Conservation (phyloP, 495 filamentous ascomycete species). For the Antarctomyces pellizariae region DNA sequence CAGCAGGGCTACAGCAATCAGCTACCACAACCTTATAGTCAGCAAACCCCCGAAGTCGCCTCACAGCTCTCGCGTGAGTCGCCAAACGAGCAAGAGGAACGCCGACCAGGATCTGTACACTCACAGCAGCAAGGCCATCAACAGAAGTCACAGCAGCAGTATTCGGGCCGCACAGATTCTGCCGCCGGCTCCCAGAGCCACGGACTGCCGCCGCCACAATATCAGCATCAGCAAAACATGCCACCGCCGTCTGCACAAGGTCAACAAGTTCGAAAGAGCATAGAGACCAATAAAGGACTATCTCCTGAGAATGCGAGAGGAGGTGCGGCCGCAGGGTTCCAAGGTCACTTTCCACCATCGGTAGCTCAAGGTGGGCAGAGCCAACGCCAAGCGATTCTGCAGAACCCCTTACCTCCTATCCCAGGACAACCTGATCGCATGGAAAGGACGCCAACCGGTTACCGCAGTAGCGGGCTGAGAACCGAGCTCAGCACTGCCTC, state of each 20-base stretch:
- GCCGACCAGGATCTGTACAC: conserved; percentile 16
- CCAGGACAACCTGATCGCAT: conserved; percentile 15
- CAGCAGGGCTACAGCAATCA: conserved; percentile 17
- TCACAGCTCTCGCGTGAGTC: conserved; percentile 42
- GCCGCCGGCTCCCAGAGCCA: conserved; percentile 10
- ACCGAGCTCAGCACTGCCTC: conserved; percentile 7
- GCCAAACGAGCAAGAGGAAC: conserved; percentile 17
- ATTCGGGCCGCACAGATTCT: conserved; percentile 15
- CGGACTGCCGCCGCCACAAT: conserved; percentile 16
- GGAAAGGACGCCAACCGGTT: conserved; percentile 16
- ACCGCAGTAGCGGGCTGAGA: conserved; percentile 7
- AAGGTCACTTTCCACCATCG: conserved; percentile 23
- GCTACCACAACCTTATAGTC: conserved; percentile 11
- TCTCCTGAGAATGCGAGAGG: conserved; percentile 12
- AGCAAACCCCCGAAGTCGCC: conserved; percentile 25
- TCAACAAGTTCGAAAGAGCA: conserved; percentile 20
- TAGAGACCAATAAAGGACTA: conserved; percentile 19
- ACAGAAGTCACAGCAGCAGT: conserved; percentile 16
- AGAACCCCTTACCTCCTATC: conserved; percentile 15
- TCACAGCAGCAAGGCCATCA: conserved; percentile 17
- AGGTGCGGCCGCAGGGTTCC: conserved; percentile 21
- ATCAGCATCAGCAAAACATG: conserved; percentile 20
- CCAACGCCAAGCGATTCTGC: conserved; percentile 5
- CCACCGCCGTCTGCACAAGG: conserved; percentile 22
- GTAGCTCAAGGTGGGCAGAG: conserved; percentile 8